Conservation (phyloP, 2,329 filamentous ascomycete genomes). For the Nothophoma quercina region DNA sequence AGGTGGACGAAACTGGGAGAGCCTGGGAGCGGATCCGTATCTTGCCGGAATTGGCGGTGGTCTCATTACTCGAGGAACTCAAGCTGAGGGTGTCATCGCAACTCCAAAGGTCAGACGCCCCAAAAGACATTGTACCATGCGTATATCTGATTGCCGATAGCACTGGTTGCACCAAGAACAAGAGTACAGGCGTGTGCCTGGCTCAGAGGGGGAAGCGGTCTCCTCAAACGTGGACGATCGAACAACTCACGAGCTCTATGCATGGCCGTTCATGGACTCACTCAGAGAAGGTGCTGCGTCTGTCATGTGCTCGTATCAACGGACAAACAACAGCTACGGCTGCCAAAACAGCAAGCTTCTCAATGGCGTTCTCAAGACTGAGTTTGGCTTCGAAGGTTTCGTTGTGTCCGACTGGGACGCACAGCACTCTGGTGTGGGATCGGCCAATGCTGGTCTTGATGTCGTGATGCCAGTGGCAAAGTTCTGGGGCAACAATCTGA, state of each 20-base stretch:
- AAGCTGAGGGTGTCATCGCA: slow-evolving; percentile 56
- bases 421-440: slow-evolving; percentile 55
- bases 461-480: slow-evolving; percentile 53
- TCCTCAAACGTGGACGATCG: slow-evolving; percentile 71
- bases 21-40: slow-evolving; percentile 72
- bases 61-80: slow-evolving; percentile 61
- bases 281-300: slow-evolving; percentile 64
- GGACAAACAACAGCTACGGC: slow-evolving; percentile 40
- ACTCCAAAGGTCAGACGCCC: slow-evolving; percentile 34
- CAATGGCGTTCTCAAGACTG: slow-evolving; percentile 60
- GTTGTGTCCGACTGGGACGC: slow-evolving; percentile 55
- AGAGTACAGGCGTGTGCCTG: slow-evolving; percentile 54
- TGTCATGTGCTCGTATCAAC: slow-evolving; percentile 65
- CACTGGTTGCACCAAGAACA: slow-evolving; percentile 61
- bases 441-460: slow-evolving; percentile 57
- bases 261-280: slow-evolving; percentile 70
- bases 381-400: slow-evolving; percentile 58
- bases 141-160: slow-evolving; percentile 48
- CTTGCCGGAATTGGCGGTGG: slow-evolving; percentile 63
- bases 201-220: slow-evolving; percentile 60
- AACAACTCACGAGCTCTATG: slow-evolving; percentile 71
- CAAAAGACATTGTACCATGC: too few species aligned
- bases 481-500: slow-evolving; percentile 43
- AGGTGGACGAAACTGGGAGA: slow-evolving; percentile 78
- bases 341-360: slow-evolving; percentile 51